These are phyloP conservation scores for Radiomyces spectabilis DNA, from an alignment of 192 early-diverging fungal species.

Conservation along the genomic window DNA sequence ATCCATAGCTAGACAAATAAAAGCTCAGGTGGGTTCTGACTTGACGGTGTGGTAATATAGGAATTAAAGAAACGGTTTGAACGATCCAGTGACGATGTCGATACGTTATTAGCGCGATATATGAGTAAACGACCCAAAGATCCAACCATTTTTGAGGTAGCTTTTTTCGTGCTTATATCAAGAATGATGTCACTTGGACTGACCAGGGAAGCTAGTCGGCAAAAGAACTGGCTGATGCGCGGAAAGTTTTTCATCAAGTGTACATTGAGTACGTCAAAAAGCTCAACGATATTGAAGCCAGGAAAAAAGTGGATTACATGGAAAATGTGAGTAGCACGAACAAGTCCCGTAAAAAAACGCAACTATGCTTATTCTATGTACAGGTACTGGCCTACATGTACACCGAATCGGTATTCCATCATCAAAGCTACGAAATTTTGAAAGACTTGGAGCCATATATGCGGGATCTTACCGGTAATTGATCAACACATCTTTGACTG, in stretches of 20 bases:
- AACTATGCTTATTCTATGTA: neutral
- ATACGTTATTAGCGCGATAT: constrained; percentile 47
- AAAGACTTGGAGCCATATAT: constrained; percentile 78
- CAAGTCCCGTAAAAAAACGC: neutral
- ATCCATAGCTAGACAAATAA: neutral
- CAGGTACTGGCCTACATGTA: constrained; percentile 77
- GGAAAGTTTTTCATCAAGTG: constrained; percentile 52
- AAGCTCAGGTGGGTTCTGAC: neutral
- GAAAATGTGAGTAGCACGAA: constrained; percentile 39
- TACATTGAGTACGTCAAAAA: constrained; percentile 61
- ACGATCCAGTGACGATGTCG: constrained; percentile 52
- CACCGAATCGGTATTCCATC: constrained; percentile 74
- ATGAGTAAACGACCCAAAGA: constrained; percentile 56
- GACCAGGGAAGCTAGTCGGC: constrained; percentile 29
- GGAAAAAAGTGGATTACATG: constrained; percentile 69
- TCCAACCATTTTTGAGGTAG: constrained; percentile 47
- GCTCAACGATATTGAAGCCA: constrained; percentile 65
- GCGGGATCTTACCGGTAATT: constrained; percentile 58
- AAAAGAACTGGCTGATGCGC: constrained; percentile 51
- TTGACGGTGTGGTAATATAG: constrained; percentile 16
- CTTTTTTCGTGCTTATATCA: constrained; percentile 4
- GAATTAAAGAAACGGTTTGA: constrained; percentile 55
- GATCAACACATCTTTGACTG: constrained; percentile 1
- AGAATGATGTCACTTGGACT: neutral
- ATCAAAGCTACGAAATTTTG: constrained; percentile 74